Base-by-base conservation (phyloP, 805 yeast species). In the Cyberlindnera mrakii region DNA sequence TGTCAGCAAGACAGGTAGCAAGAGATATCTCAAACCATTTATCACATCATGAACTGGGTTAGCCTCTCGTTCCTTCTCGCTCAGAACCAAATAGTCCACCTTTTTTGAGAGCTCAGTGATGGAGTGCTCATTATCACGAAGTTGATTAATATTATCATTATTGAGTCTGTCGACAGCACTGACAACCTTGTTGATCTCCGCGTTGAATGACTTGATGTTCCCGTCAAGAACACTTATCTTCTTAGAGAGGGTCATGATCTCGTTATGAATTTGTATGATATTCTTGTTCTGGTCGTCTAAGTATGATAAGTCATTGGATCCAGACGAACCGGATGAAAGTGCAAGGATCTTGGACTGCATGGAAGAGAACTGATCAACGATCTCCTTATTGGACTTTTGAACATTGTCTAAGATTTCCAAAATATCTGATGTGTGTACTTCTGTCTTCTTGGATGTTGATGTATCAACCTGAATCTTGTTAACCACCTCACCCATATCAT, bases 401-500 rank as follows among this genome's bases (percentile, higher is more conserved):
- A 55, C 37, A 1, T 43, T 34, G 11, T 50, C 51, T 18, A 53
- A 17, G 3, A 47, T 18, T 0, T 30, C 39, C 23, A 17, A 34
- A 10, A 14, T 35, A 17, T 23, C 17, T 46, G 36, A 31, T 40
- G 40, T 13, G 27, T 23, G 11, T 23, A 10, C 11, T 23, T 23
- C 27, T 2, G 27, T 23, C 27, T 23, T 23, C 27, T 23, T 23
- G 13, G 27, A 23, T 8, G 19, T 6, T 16, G 59, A 48, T 11
- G 62, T 23, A 15, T 37, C 40, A 16, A 20, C 42, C 20, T 35
- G 31, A 5, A 15, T 18, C 27, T 27, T 33, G 17, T 33, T 35
- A 10, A 43, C 29, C 23, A 33, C 57, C 31, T 59, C 63, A 19
- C 59, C 66, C 29, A 55, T 51, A 1, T 66, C 70, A 5, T 64